Evolutionary conservation across 805 yeast species (phyloP).

Genomic region (Starmerella riodocensis): DNA sequence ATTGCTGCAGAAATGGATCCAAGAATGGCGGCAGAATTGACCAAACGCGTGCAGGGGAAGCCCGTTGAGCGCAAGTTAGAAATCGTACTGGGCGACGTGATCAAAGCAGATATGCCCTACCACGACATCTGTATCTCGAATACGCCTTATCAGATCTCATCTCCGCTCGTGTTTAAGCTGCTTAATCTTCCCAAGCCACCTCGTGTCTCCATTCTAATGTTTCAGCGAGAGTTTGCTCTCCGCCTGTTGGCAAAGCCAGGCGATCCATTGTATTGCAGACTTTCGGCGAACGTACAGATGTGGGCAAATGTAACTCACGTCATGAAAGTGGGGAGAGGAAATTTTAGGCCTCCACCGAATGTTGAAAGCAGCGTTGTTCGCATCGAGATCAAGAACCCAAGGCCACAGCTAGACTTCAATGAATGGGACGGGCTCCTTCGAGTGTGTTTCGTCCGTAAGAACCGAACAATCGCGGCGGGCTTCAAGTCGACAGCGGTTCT

Average conservation of each 20-base stretch:
- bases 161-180: conserved; percentile 87
- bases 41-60: conserved; percentile 96
- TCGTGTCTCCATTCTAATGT: conserved; percentile 87
- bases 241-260: conserved; percentile 92
- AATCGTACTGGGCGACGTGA: conserved; percentile 85
- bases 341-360: conserved; percentile 96
- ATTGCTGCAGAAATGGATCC: conserved; percentile 98
- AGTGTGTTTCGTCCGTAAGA: conserved; percentile 83
- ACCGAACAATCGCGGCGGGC: conserved; percentile 83
- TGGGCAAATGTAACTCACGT: conserved; percentile 99
- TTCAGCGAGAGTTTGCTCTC: conserved; percentile 92
- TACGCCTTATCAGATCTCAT: conserved; percentile 94
- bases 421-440: conserved; percentile 97
- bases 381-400: conserved; percentile 78
- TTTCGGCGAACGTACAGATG: conserved; percentile 96
- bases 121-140: conserved; percentile 93
- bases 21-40: conserved; percentile 97
- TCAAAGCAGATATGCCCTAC: conserved; percentile 88
- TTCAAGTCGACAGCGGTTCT: conserved; percentile 72
- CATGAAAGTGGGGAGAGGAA: conserved; percentile 95
- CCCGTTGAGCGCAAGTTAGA: conserved; percentile 84
- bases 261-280: conserved; percentile 80
- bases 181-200: conserved; percentile 89
- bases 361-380: conserved; percentile 95
- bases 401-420: conserved; percentile 84